Percentiles rank a stretch among this genome's conserved stretches.
Evolutionary conservation across 352 stramenopile species (phyloP).

Genomic region (Pythium volutum): DNA sequence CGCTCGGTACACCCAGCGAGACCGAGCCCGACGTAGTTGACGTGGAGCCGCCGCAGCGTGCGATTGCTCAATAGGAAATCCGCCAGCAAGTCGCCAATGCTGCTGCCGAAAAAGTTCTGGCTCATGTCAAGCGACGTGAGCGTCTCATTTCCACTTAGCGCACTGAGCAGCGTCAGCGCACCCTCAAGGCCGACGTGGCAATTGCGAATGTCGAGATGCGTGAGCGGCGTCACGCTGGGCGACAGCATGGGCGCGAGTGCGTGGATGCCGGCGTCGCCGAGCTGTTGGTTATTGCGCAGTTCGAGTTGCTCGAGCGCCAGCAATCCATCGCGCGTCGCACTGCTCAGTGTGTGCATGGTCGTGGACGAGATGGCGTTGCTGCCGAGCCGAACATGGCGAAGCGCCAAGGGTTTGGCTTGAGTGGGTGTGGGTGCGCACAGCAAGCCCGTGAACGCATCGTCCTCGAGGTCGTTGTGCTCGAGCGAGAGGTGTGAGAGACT

Average conservation of each 20-base stretch:
- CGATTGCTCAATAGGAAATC: slow-evolving; percentile 59
- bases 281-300: slow-evolving; percentile 61
- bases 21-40: slow-evolving; percentile 66
- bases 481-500: slow-evolving; percentile 50
- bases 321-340: slow-evolving; percentile 43
- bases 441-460: slow-evolving; percentile 43
- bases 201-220: slow-evolving; percentile 61
- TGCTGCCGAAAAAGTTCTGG: slow-evolving; percentile 69
- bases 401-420: slow-evolving; percentile 23
- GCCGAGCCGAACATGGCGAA: slow-evolving; percentile 49
- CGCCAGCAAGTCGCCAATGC: slow-evolving; percentile 65
- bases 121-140: slow-evolving; percentile 62
- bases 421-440: not conserved
- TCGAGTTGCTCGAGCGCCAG: slow-evolving; percentile 54
- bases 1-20: slow-evolving; percentile 42
- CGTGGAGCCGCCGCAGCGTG: slow-evolving; percentile 42
- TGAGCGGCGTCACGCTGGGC: slow-evolving; percentile 28
- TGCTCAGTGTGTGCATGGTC: slow-evolving; percentile 45
- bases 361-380: slow-evolving; percentile 55
- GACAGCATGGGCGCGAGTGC: slow-evolving; percentile 62
- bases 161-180: slow-evolving; percentile 49
- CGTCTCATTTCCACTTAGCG: slow-evolving; percentile 46
- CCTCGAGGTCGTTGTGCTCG: slow-evolving; percentile 77
- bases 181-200: slow-evolving; percentile 70
- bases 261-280: slow-evolving; percentile 59